These are phyloP conservation scores for Plasmodium chabaudi DNA, from an alignment of 169 alveolate species.

Conservation along the genomic window DNA sequence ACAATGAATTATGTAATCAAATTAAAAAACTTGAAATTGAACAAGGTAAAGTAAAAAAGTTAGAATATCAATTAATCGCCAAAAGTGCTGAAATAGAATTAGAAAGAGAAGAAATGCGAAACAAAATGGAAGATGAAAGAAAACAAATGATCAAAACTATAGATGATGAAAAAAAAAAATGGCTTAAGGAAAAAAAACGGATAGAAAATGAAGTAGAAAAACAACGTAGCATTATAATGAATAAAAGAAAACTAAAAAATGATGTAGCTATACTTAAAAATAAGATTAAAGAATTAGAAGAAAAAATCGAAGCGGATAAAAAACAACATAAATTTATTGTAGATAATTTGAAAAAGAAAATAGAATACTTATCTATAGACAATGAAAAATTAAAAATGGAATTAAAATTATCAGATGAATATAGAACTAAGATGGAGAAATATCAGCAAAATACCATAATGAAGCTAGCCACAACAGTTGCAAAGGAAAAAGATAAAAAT, in stretches of 20 bases:
- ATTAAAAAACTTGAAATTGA: slow-evolving; percentile 60
- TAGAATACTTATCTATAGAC: slow-evolving; percentile 37
- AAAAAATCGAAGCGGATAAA: slow-evolving; percentile 42
- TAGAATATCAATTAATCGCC: slow-evolving; percentile 75
- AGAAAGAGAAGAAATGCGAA: slow-evolving; percentile 78
- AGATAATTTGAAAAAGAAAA: slow-evolving; percentile 53
- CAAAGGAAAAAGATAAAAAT: slow-evolving; percentile 16
- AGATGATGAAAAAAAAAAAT: slow-evolving; percentile 77
- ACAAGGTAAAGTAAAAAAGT: slow-evolving; percentile 66
- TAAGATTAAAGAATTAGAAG: slow-evolving; percentile 72
- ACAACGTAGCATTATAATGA: slow-evolving; percentile 58
- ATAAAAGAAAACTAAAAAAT: slow-evolving; percentile 68
- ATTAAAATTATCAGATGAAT: slow-evolving; percentile 76
- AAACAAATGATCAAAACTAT: slow-evolving; percentile 57
- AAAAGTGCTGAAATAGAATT: slow-evolving; percentile 77
- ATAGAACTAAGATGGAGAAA: slow-evolving; percentile 61
- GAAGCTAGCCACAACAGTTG: slow-evolving; percentile 50
- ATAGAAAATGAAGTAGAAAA: slow-evolving; percentile 73
- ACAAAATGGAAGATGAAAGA: slow-evolving; percentile 70
- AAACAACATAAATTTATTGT: slow-evolving; percentile 56
- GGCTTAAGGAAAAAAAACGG: slow-evolving; percentile 74
- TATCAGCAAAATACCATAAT: slow-evolving; percentile 74
- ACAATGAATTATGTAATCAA: slow-evolving; percentile 49
- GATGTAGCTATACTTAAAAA: slow-evolving; percentile 75
- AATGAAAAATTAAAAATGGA: slow-evolving; percentile 70